Evolutionary conservation across 257 asterid species (phyloP).

Genomic region (Oldenlandia corymbosa): DNA sequence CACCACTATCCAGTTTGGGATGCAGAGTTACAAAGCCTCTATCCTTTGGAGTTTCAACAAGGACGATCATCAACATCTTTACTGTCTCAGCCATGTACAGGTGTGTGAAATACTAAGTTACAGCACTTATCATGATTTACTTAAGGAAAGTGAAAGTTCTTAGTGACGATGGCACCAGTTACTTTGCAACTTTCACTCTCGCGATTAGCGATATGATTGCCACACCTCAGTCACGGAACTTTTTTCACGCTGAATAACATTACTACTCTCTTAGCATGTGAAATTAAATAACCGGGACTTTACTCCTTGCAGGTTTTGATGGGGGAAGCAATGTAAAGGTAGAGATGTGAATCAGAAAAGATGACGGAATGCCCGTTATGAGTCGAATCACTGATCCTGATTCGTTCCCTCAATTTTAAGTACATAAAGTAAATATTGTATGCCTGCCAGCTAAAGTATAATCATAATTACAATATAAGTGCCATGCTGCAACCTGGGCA

Average conservation of each 20-base stretch:
- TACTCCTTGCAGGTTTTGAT: conserved; percentile 38
- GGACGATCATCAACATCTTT: conserved; percentile 51
- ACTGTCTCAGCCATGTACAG: conserved; percentile 54
- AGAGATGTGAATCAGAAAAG: conserved; percentile 51
- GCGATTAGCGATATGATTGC: too few species aligned
- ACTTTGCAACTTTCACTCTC: too few species aligned
- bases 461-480: conserved; percentile 21
- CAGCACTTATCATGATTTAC: too few species aligned
- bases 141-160: too few species aligned
- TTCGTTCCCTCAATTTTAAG: conserved; percentile 18
- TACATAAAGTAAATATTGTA: conserved; percentile 29
- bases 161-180: too few species aligned
- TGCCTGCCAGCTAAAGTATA: conserved; percentile 27
- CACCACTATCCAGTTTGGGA: conserved; percentile 59
- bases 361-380: conserved; percentile 15
- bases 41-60: conserved; percentile 55
- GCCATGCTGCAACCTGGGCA: background rate
- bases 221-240: too few species aligned
- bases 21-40: conserved; percentile 53
- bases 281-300: too few species aligned
- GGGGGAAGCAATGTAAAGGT: conserved; percentile 54
- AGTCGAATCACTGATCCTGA: conserved; percentile 22
- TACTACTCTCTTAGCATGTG: too few species aligned
- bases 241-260: too few species aligned
- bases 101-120: conserved; percentile 18